Conservation (phyloP, 1,284 basidiomycete species). For the Neonothopanus nambi region DNA sequence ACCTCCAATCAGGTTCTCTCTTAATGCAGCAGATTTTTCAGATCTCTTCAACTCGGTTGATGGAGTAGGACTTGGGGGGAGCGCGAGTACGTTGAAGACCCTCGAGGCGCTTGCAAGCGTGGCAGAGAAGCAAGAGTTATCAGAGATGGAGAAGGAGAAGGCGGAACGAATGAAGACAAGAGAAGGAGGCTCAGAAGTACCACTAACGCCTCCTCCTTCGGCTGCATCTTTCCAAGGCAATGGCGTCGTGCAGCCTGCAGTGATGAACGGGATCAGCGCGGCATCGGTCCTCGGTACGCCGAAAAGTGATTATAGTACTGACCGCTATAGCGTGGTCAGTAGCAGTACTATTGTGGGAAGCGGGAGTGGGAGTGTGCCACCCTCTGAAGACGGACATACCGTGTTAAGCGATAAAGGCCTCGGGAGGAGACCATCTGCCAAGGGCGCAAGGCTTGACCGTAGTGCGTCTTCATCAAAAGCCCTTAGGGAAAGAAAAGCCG, state of each 20-base stretch:
- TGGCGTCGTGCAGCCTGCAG: not conserved
- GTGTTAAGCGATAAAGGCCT: not conserved
- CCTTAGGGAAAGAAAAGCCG: conserved; percentile 1
- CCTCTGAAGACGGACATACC: conserved; percentile 9
- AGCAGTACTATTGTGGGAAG: not conserved
- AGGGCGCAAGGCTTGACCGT: conserved; percentile 1
- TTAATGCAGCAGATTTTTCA: conserved; percentile 78
- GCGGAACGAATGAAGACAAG: not conserved
- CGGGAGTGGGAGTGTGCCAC: not conserved
- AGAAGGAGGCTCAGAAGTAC: conserved; percentile 21
- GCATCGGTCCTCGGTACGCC: too few relatives aligned
- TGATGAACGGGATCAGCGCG: too few relatives aligned
- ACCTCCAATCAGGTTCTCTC: conserved; percentile 81
- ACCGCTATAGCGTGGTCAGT: too few relatives aligned
- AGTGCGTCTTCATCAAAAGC: conserved; percentile 5
- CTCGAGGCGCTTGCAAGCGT: conserved; percentile 42
- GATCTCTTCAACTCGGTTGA: conserved; percentile 60
- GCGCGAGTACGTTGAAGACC: conserved; percentile 29
- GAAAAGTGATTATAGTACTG: too few relatives aligned
- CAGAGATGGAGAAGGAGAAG: conserved; percentile 31
- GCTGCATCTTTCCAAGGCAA: conserved; percentile 25
- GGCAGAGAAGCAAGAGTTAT: conserved; percentile 44
- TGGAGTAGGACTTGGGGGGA: conserved; percentile 31
- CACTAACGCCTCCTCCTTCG: conserved; percentile 35
- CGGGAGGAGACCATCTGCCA: too few relatives aligned